phyloP scores from a whole-genome alignment of 1,284 basidiomycete species.

The Cryptococcus amylolentus region DNA sequence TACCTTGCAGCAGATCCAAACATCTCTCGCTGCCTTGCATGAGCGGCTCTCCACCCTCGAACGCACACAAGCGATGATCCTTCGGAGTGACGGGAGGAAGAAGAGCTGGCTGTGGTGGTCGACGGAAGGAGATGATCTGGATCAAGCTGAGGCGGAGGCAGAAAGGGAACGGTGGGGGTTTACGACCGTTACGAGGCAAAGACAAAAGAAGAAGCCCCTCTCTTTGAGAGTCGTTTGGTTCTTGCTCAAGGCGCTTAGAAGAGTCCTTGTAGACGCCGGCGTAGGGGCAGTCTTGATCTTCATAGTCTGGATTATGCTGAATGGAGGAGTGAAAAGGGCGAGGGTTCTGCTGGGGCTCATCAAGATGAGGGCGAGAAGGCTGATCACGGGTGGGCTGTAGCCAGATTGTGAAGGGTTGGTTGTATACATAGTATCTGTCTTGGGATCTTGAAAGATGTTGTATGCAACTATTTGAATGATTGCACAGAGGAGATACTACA shows the following conservation, averaged over 20 bases:
- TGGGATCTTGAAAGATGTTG: background rate
- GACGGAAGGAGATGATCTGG: slow-evolving; percentile 34
- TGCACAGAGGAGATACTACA: no score
- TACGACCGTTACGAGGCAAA: slow-evolving; percentile 18
- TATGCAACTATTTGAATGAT: background rate
- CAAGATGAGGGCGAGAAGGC: slow-evolving; percentile 8
- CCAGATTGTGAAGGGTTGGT: background rate
- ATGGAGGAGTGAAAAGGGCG: slow-evolving; percentile 31
- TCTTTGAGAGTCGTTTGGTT: slow-evolving; percentile 33
- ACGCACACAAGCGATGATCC: slow-evolving; percentile 37
- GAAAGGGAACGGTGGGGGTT: slow-evolving; percentile 15
- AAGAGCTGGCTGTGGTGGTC: slow-evolving; percentile 34
- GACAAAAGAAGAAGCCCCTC: slow-evolving; percentile 20
- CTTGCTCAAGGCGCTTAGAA: slow-evolving; percentile 28
- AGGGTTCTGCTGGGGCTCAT: slow-evolving; percentile 14
- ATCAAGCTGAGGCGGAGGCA: slow-evolving; percentile 32
- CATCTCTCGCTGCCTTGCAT: slow-evolving; percentile 79
- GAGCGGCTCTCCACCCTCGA: slow-evolving; percentile 81
- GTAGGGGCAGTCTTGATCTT: slow-evolving; percentile 28
- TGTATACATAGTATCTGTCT: slow-evolving; percentile 2
- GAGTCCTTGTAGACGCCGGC: slow-evolving; percentile 37
- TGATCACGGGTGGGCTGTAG: slow-evolving; percentile 12
- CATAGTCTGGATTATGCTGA: slow-evolving; percentile 25
- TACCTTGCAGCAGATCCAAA: slow-evolving; percentile 57
- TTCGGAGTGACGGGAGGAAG: slow-evolving; percentile 27